phyloP scores from a whole-genome alignment of 31 red algal species.

The Porphyra umbilicalis region DNA sequence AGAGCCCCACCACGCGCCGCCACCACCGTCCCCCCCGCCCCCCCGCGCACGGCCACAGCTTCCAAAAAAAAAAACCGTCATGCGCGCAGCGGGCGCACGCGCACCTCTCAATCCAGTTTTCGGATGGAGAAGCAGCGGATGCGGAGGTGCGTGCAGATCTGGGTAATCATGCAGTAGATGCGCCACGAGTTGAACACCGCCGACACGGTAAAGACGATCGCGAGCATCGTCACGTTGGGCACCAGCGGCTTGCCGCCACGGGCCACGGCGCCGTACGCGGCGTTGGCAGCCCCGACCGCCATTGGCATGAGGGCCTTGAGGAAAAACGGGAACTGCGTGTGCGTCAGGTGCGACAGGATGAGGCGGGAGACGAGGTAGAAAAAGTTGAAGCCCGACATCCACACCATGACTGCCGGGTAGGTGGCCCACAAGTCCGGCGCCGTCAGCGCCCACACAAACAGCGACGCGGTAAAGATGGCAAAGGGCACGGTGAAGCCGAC shows the following conservation, averaged over 20 bases:
- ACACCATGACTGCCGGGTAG: slow-evolving; percentile 22
- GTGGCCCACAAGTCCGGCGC: slow-evolving; percentile 4
- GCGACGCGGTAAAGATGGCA: slow-evolving; percentile 13
- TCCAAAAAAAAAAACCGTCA: too few species aligned
- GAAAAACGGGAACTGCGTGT: slow-evolving; percentile 35
- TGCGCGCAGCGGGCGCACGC: background rate
- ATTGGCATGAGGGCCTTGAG: slow-evolving; percentile 18
- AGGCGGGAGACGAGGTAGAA: slow-evolving; percentile 75
- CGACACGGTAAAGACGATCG: slow-evolving; percentile 1
- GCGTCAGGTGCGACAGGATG: slow-evolving; percentile 66
- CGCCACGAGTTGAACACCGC: slow-evolving; percentile 42
- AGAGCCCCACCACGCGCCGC: too few species aligned
- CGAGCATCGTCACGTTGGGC: background rate
- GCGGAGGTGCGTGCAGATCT: slow-evolving; percentile 51
- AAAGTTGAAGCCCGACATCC: slow-evolving; percentile 46
- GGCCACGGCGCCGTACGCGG: slow-evolving; percentile 5
- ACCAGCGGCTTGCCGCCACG: background rate
- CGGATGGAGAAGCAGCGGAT: slow-evolving; percentile 62
- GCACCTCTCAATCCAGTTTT: slow-evolving; percentile 11
- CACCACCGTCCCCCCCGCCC: too few species aligned
- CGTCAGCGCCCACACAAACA: slow-evolving; percentile 9
- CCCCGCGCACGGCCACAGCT: too few species aligned
- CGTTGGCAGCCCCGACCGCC: slow-evolving; percentile 33
- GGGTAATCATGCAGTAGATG: slow-evolving; percentile 36
- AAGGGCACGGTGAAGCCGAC: slow-evolving; percentile 3